phyloP scores from a whole-genome alignment of 495 filamentous ascomycete species.

The Lasiosphaeria hispida region DNA sequence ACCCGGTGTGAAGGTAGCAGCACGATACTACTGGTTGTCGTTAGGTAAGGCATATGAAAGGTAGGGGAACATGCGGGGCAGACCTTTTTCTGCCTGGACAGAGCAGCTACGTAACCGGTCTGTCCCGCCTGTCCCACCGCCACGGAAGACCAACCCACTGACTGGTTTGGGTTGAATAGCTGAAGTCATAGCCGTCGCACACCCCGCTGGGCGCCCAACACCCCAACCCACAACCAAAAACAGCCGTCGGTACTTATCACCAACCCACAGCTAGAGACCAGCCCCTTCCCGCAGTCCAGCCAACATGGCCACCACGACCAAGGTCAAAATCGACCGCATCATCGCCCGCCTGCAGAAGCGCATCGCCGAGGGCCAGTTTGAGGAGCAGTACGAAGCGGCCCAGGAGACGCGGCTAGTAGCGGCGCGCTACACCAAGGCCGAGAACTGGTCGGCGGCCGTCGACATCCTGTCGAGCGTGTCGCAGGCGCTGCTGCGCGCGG shows the following conservation, averaged over 20 bases:
- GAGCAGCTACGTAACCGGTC: too few species aligned
- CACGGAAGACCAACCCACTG: too few species aligned
- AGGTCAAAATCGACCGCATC: constrained; percentile 47
- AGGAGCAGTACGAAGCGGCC: constrained; percentile 79
- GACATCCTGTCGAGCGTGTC: constrained; percentile 85
- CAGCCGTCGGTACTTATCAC: background rate
- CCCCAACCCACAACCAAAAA: background rate
- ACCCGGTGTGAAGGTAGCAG: too few species aligned
- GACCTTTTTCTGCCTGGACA: background rate
- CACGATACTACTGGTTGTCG: too few species aligned
- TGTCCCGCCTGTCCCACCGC: too few species aligned
- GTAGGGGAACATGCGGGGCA: constrained; percentile 2
- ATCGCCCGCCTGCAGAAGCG: constrained; percentile 57
- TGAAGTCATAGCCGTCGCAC: too few species aligned
- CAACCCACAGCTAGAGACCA: background rate
- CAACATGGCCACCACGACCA: background rate
- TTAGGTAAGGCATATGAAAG: background rate
- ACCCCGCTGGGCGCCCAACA: background rate
- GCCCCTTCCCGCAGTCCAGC: background rate
- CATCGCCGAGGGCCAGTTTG: constrained; percentile 83
- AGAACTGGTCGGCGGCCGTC: constrained; percentile 78
- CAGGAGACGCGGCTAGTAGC: constrained; percentile 95
- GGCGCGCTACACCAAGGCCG: constrained; percentile 81
- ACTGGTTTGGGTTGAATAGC: too few species aligned
- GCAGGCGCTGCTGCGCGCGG: constrained; percentile 77